Percentiles rank a stretch among this genome's conserved stretches.
phyloP scores from a whole-genome alignment of 768 basidiomycete species.

The Polyporus arcularius region DNA sequence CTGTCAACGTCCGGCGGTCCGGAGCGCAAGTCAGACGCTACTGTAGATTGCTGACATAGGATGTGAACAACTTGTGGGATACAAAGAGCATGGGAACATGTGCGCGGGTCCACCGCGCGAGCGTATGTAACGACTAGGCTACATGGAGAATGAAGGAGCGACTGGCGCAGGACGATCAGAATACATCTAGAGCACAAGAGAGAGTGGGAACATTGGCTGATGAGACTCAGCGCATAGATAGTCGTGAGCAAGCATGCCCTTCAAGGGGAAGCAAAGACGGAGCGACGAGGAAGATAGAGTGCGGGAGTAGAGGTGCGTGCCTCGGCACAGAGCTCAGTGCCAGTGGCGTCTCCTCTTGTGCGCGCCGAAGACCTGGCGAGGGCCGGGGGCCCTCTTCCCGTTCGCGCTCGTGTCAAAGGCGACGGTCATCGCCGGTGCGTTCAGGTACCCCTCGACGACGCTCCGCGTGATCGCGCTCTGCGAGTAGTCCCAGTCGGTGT shows the following conservation, averaged over 20 bases:
- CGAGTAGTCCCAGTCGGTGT: slow-evolving; percentile 28
- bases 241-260: no score
- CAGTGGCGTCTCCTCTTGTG: slow-evolving; percentile 19
- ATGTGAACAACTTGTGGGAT: not conserved
- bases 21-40: not conserved
- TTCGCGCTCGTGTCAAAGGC: slow-evolving; percentile 16
- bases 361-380: slow-evolving; percentile 17
- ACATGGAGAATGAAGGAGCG: no score
- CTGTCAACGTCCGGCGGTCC: no score
- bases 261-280: no score
- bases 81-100: no score
- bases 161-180: no score
- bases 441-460: slow-evolving; percentile 28
- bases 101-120: no score
- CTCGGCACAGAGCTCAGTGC: slow-evolving; percentile 1
- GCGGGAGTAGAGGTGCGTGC: not conserved
- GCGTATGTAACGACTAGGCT: no score
- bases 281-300: no score
- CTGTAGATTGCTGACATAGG: not conserved
- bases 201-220: no score
- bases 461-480: slow-evolving; percentile 25
- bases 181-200: no score
- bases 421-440: slow-evolving; percentile 23
- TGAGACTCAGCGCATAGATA: no score
- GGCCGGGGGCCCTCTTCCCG: not conserved